A percentile compares a stretch with the other conserved stretches of the same genome.
Conservation (phyloP, 2,329 filamentous ascomycete species). For the Fusarium illudens region DNA sequence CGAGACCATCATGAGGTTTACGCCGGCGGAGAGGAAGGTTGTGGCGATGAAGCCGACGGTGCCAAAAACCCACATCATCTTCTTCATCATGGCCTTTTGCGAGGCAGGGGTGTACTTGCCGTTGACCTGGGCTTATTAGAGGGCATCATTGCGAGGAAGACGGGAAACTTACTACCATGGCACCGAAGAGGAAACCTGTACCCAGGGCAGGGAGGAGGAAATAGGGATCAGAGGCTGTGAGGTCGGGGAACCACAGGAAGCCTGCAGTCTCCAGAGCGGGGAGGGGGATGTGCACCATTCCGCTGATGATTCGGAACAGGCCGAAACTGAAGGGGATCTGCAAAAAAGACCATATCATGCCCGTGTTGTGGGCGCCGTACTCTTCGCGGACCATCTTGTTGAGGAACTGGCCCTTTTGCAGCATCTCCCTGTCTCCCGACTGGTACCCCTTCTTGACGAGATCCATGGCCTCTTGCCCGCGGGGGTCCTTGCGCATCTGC, state of each 20-base stretch:
- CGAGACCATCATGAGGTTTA: slow-evolving; percentile 59
- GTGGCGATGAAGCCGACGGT: slow-evolving; percentile 56
- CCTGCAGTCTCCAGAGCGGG: slow-evolving; percentile 78
- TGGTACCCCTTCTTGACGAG: slow-evolving; percentile 58
- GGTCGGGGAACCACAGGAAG: slow-evolving; percentile 79
- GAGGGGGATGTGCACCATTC: slow-evolving; percentile 81
- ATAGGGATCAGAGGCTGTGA: slow-evolving; percentile 79
- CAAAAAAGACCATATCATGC: slow-evolving; percentile 51
- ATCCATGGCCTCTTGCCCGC: slow-evolving; percentile 58
- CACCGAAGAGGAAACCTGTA: slow-evolving; percentile 63
- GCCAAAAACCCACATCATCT: slow-evolving; percentile 55
- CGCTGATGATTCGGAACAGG: slow-evolving; percentile 78
- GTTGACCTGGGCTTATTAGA: slow-evolving; percentile 48
- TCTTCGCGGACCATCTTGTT: slow-evolving; percentile 49
- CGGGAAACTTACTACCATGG: slow-evolving; percentile 59
- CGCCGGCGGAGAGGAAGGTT: slow-evolving; percentile 56
- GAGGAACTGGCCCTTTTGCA: slow-evolving; percentile 47
- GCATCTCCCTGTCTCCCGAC: slow-evolving; percentile 55
- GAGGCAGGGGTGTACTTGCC: slow-evolving; percentile 45
- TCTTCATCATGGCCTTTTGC: slow-evolving; percentile 50
- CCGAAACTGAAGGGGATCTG: slow-evolving; percentile 78
- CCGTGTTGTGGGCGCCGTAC: slow-evolving; percentile 46
- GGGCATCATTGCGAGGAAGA: neutral
- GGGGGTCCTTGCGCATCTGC: slow-evolving; percentile 62
- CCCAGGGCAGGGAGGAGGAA: slow-evolving; percentile 75